Conservation (phyloP, 2,329 filamentous ascomycete species). For the Leptosphaerulina australis region DNA sequence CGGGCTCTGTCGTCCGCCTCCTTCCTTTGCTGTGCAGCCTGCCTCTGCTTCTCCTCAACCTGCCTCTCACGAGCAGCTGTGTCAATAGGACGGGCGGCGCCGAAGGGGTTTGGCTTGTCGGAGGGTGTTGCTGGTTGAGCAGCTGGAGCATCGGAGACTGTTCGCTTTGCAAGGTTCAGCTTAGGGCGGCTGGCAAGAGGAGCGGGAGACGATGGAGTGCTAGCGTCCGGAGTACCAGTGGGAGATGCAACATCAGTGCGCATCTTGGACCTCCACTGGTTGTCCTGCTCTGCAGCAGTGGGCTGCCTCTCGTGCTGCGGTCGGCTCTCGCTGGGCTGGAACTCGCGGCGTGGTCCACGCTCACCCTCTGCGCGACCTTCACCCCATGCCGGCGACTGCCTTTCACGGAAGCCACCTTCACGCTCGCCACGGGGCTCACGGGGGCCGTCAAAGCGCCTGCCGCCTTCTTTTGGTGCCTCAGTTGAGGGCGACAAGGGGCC, state of each 20-base stretch:
- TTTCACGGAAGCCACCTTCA: conserved; percentile 24
- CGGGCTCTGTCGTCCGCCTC: conserved; percentile 86
- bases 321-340: conserved; percentile 62
- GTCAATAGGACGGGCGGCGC: conserved; percentile 91
- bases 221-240: conserved; percentile 72
- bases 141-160: conserved; percentile 75
- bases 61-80: conserved; percentile 87
- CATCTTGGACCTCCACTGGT: conserved; percentile 91
- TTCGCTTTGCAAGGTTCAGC: conserved; percentile 88
- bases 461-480: conserved; percentile 59
- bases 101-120: conserved; percentile 92
- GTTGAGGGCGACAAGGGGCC: conserved; percentile 80
- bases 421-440: conserved; percentile 43
- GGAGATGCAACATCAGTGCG: conserved; percentile 77
- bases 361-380: conserved; percentile 74
- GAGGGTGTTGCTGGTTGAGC: conserved; percentile 49
- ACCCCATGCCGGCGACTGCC: conserved; percentile 73
- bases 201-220: conserved; percentile 76
- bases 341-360: conserved; percentile 77
- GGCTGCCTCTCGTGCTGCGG: conserved; percentile 70
- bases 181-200: conserved; percentile 73
- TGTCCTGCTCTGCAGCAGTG: conserved; percentile 90
- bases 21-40: conserved; percentile 78
- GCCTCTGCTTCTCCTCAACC: conserved; percentile 84
- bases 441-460: conserved; percentile 59